Evolutionary conservation across 2,329 filamentous ascomycete genomes (phyloP).

Genomic region (Exophiala bonariae): DNA sequence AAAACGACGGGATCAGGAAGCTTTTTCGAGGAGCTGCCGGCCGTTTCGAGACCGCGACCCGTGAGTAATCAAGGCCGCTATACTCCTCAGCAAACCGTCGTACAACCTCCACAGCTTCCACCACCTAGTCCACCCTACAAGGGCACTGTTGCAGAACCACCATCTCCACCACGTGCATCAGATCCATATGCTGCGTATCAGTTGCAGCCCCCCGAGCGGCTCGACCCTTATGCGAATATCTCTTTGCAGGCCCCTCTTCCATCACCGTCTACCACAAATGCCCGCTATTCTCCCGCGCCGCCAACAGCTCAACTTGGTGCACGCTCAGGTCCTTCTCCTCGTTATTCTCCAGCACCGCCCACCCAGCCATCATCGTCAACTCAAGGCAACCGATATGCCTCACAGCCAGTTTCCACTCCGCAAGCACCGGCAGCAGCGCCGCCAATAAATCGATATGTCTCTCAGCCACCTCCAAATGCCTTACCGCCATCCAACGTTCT

Average conservation of each 20-base stretch:
- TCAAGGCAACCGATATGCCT: slow-evolving; percentile 26
- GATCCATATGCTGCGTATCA: slow-evolving; percentile 32
- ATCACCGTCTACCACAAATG: slow-evolving; percentile 39
- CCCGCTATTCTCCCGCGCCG: slow-evolving; percentile 49
- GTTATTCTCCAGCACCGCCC: slow-evolving; percentile 49
- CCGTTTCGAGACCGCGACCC: slow-evolving; percentile 62
- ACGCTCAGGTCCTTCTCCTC: slow-evolving; percentile 40
- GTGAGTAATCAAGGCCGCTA: slow-evolving; percentile 43
- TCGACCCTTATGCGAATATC: slow-evolving; percentile 35
- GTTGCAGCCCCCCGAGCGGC: slow-evolving; percentile 33
- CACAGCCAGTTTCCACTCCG: slow-evolving; percentile 22
- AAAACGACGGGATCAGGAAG: slow-evolving; percentile 37
- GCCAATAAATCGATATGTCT: slow-evolving; percentile 39
- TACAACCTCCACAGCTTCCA: slow-evolving; percentile 25
- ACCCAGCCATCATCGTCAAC: slow-evolving; percentile 11
- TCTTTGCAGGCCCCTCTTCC: slow-evolving; percentile 30
- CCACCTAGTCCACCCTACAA: slow-evolving; percentile 27
- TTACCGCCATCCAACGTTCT: slow-evolving; percentile 35
- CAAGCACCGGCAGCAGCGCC: slow-evolving; percentile 30
- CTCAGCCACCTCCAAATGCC: slow-evolving; percentile 36
- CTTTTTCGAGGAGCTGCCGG: slow-evolving; percentile 78
- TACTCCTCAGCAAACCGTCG: slow-evolving; percentile 35
- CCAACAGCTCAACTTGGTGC: slow-evolving; percentile 33
- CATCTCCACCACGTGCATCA: slow-evolving; percentile 29
- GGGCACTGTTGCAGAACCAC: too few relatives aligned